Conservation (phyloP, 208 protist genomes). For the Herpetomonas tarakana region DNA sequence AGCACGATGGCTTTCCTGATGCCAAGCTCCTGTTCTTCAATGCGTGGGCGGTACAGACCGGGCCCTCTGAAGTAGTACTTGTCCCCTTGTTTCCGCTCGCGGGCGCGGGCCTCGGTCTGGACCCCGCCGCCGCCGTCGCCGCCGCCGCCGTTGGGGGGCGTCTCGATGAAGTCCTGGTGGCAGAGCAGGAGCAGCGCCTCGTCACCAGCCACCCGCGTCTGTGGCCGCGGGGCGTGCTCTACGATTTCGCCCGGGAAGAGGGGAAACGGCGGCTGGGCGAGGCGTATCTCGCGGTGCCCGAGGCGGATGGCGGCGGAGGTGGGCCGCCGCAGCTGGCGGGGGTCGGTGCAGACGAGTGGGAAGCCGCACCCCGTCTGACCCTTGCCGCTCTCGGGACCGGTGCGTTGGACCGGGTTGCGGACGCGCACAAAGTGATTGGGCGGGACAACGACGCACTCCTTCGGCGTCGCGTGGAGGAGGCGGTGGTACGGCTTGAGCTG, state of each 20-base stretch:
- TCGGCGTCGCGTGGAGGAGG: constrained; percentile 25
- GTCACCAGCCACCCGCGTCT: constrained; percentile 58
- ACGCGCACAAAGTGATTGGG: constrained; percentile 89
- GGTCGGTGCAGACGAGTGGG: constrained; percentile 6
- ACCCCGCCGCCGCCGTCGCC: constrained; percentile 2
- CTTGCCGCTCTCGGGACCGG: background rate
- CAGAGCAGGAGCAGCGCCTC: constrained; percentile 55
- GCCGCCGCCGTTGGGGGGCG: constrained; percentile 9
- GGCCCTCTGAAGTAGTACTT: constrained; percentile 36
- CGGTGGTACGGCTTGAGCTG: constrained; percentile 74
- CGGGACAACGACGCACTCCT: constrained; percentile 67
- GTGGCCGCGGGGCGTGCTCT: constrained; percentile 20
- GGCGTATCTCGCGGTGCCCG: constrained; percentile 65
- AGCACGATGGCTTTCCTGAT: constrained; percentile 10
- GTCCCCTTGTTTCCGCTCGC: constrained; percentile 13
- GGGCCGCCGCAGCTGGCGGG: background rate
- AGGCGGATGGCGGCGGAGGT: background rate
- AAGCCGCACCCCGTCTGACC: background rate
- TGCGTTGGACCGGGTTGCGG: constrained; percentile 70
- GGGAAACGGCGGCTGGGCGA: constrained; percentile 83
- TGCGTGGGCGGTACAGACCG: constrained; percentile 31
- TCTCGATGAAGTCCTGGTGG: constrained; percentile 15
- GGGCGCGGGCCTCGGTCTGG: background rate
- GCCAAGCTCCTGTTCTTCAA: constrained; percentile 19
- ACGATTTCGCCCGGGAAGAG: constrained; percentile 80